Conservation (phyloP, 768 basidiomycete species). For the Mrakia blollopis region DNA sequence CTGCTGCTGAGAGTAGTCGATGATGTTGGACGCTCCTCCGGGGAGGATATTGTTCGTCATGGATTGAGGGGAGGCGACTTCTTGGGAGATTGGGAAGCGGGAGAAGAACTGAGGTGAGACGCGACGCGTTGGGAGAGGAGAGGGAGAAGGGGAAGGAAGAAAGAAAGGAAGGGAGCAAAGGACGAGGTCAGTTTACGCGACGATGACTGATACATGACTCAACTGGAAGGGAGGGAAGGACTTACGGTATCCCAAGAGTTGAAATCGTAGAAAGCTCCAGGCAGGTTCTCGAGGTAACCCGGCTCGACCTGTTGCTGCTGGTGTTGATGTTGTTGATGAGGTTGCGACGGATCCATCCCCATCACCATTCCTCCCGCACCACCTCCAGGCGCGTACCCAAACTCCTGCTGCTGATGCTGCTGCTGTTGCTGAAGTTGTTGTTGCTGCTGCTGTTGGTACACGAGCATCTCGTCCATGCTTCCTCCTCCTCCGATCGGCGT, state of each 20-base stretch:
- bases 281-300: constrained; percentile 39
- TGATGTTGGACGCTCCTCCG: neutral
- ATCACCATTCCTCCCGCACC: too few species aligned
- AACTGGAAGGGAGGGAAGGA: too few species aligned
- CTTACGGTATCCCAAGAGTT: constrained; percentile 34
- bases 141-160: neutral
- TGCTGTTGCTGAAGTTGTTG: neutral
- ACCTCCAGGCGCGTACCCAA: constrained; percentile 14
- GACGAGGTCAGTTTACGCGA: neutral
- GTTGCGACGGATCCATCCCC: neutral
- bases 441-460: constrained; percentile 23
- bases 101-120: constrained; percentile 10
- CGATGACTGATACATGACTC: neutral
- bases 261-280: constrained; percentile 39
- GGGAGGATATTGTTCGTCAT: neutral
- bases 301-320: constrained; percentile 30
- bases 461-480: constrained; percentile 25
- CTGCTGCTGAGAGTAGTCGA: neutral
- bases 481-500: constrained; percentile 15
- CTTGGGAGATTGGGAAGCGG: constrained; percentile 1
- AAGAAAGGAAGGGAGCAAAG: neutral
- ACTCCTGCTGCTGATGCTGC: neutral
- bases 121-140: neutral
- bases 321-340: too few species aligned
- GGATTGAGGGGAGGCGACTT: constrained; percentile 3